A percentile compares a stretch with the other conserved stretches of the same genome.
phyloP scores from a whole-genome alignment of 2,329 filamentous ascomycete species.

The Xylariaceae sp. region DNA sequence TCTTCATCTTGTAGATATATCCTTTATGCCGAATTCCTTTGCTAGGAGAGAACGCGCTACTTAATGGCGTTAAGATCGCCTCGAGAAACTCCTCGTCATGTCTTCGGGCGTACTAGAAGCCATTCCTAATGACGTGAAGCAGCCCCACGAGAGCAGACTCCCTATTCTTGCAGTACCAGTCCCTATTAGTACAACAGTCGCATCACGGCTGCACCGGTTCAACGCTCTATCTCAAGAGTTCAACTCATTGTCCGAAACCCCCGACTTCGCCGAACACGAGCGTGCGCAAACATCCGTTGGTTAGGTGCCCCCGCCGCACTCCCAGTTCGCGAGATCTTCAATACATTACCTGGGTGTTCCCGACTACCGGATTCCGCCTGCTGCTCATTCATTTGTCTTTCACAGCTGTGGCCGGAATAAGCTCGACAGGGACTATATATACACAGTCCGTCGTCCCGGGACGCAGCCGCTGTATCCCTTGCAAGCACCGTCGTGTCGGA shows the following conservation, averaged over 20 bases:
- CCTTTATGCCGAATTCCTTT: conserved; percentile 4
- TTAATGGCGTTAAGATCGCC: neutral
- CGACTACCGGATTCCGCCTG: conserved; percentile 25
- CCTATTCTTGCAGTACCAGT: conserved; percentile 15
- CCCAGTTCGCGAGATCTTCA: conserved; percentile 16
- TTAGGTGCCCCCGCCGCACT: conserved; percentile 31
- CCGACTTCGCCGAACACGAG: conserved; percentile 22
- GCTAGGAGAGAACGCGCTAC: neutral
- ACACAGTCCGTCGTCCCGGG: neutral
- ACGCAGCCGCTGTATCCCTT: neutral
- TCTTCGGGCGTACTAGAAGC: conserved; percentile 5
- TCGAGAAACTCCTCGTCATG: conserved; percentile 6
- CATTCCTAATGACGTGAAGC: conserved; percentile 9
- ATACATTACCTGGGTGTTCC: conserved; percentile 21
- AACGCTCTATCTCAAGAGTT: conserved; percentile 25
- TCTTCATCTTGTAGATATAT: conserved; percentile 6
- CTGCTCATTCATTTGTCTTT: conserved; percentile 28
- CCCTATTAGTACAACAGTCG: conserved; percentile 31
- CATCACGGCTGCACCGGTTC: conserved; percentile 32
- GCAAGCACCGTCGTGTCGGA: conserved; percentile 11
- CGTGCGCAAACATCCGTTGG: conserved; percentile 27
- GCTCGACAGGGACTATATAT: conserved; percentile 25
- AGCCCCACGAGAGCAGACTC: neutral
- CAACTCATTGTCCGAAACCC: conserved; percentile 17
- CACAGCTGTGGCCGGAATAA: conserved; percentile 23